Evolutionary conservation across 345 rosid species (phyloP), one percentile per base, ranked within the genome.

Genomic region (Citrus medica): DNA sequence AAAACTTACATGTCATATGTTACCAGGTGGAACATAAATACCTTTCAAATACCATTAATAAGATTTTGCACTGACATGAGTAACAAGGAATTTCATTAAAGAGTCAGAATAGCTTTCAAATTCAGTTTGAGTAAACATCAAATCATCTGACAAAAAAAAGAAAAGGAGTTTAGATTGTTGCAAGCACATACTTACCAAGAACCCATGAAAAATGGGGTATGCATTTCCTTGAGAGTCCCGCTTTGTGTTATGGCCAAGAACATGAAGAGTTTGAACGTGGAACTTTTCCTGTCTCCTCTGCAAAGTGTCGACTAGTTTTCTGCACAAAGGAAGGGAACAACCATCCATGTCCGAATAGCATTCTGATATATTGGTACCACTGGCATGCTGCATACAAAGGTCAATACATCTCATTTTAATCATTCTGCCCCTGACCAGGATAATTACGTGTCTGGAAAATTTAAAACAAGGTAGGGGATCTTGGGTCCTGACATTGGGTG

Each of bases 191-290:
- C 94, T 82, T 14, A 93, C 99, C 95, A 93, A 71, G 63, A 89
- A 82, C 21, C 99, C 99, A 68, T 79, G 84, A 79, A 89, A 86
- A 84, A 93, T 80, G 33, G 99, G 98, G 79, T 78, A 85, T 25
- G 94, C 79, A 72, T 82, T 89, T 68, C 89, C 88, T 79, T 82
- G 85, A 67, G 91, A 82, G 78, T 95, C 97, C 77, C 67, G 35
- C 86, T 79, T 87, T 76, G 99, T 95, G 79, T 95, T 95, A 56
- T 93, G 90, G 38, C 84, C 79, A 79, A 95, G 95, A 84, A 93
- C 87, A 77, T 82, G 87, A 56, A 95, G 85, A 28, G 88, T 90
- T 71, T 79, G 84, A 33, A 93, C 79, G 74, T 91, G 92, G 82
- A 93, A 93, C 24, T 82, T 91, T 82, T 93, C 99, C 61, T 2